phyloP scores from a whole-genome alignment of 345 rosid species.

The Xanthoceras sorbifolium region DNA sequence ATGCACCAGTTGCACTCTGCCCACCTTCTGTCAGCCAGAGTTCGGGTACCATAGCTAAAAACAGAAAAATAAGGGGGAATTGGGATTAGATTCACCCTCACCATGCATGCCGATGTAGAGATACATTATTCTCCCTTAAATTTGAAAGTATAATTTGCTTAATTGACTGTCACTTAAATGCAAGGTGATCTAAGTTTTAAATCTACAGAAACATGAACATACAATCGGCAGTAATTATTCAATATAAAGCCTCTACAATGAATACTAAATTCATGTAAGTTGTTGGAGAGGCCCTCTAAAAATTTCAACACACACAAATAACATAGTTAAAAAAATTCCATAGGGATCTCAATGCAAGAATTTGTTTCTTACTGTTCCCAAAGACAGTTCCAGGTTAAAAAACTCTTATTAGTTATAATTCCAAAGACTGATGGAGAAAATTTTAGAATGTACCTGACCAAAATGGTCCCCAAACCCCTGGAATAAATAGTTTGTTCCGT shows the following conservation, averaged over 20 bases:
- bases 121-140: neutral
- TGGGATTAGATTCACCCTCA: neutral
- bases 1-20: slow-evolving; percentile 98
- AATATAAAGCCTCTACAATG: neutral
- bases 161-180: neutral
- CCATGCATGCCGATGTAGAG: neutral
- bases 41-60: slow-evolving; percentile 84
- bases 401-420: neutral
- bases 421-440: neutral
- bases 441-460: slow-evolving; percentile 77
- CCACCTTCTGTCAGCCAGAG: slow-evolving; percentile 99
- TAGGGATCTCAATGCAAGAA: neutral
- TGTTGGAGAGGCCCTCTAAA: neutral
- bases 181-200: neutral
- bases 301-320: neutral
- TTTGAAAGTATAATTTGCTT: neutral
- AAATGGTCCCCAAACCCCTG: slow-evolving; percentile 98
- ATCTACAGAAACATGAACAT: neutral
- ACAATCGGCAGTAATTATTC: neutral
- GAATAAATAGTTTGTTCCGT: slow-evolving; percentile 78
- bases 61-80: slow-evolving; percentile 17
- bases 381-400: neutral
- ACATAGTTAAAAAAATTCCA: neutral
- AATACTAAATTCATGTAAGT: neutral
- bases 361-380: neutral